phyloP scores from a whole-genome alignment of 2,329 filamentous ascomycete species.

The Rutstroemia sp. region DNA sequence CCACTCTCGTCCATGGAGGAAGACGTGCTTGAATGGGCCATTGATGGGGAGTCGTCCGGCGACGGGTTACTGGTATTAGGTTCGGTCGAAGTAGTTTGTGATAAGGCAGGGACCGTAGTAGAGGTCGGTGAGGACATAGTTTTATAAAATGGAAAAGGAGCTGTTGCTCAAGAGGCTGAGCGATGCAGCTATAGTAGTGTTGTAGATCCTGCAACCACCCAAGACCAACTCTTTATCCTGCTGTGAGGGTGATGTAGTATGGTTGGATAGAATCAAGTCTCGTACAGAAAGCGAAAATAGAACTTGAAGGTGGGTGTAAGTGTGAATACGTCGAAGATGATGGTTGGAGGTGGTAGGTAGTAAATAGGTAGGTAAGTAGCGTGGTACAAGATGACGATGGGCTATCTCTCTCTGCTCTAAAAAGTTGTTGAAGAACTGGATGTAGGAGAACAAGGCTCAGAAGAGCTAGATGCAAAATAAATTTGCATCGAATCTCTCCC shows the following conservation, averaged over 20 bases:
- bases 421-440: not conserved
- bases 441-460: not conserved
- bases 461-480: conserved; percentile 8
- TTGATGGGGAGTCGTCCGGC: conserved; percentile 1
- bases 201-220: not conserved
- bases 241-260: not conserved
- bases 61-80: conserved; percentile 1
- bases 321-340: not conserved
- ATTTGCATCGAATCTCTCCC: conserved; percentile 9
- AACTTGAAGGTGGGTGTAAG: not conserved
- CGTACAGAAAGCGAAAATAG: too few relatives aligned
- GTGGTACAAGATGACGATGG: not conserved
- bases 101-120: not conserved
- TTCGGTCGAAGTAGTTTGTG: not conserved
- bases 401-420: not conserved
- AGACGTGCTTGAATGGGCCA: conserved; percentile 5
- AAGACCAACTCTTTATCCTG: not conserved
- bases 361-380: not conserved
- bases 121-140: conserved; percentile 7
- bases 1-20: conserved; percentile 5
- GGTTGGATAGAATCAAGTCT: too few relatives aligned
- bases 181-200: not conserved
- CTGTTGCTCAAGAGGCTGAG: conserved; percentile 2
- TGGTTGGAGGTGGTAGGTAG: not conserved
- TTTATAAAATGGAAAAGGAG: not conserved